These are phyloP conservation scores for Diospyros lotus DNA, from an alignment of 148 eudicot genomes.

Conservation along the genomic window DNA sequence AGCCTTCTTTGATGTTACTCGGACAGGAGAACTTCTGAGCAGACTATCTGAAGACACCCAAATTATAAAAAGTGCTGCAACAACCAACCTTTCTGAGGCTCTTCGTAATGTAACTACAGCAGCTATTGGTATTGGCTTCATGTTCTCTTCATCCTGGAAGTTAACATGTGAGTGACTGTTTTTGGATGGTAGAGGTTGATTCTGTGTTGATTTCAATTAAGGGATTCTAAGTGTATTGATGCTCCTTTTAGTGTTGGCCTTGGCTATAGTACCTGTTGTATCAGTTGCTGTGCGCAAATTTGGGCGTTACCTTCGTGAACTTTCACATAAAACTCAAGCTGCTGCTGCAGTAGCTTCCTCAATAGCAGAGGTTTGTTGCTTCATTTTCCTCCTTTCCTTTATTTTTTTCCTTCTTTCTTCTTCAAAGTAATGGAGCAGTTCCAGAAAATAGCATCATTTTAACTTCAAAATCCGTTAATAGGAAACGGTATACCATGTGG, in stretches of 20 bases:
- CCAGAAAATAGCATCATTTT: background rate
- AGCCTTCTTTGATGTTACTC: slow-evolving; percentile 84
- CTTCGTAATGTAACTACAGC: slow-evolving; percentile 66
- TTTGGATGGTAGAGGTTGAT: background rate
- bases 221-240: background rate
- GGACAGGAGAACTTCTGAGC: slow-evolving; percentile 89
- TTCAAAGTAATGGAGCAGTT: background rate
- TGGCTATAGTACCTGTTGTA: slow-evolving; percentile 71
- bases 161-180: slow-evolving; percentile 55
- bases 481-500: too few species aligned
- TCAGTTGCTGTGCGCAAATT: slow-evolving; percentile 72
- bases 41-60: too few species aligned
- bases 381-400: background rate
- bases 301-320: slow-evolving; percentile 81
- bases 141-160: slow-evolving; percentile 88
- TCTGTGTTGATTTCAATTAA: background rate
- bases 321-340: slow-evolving; percentile 84
- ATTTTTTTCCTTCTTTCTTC: background rate
- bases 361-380: slow-evolving; percentile 71
- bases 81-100: slow-evolving; percentile 86
- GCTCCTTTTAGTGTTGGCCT: slow-evolving; percentile 55
- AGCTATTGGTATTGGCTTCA: slow-evolving; percentile 78
- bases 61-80: too few species aligned
- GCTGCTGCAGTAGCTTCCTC: slow-evolving; percentile 94
- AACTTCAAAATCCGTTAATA: too few species aligned